These are phyloP conservation scores for Zalaria sp. DNA, from an alignment of 2,329 filamentous ascomycete genomes.

Conservation along the genomic window DNA sequence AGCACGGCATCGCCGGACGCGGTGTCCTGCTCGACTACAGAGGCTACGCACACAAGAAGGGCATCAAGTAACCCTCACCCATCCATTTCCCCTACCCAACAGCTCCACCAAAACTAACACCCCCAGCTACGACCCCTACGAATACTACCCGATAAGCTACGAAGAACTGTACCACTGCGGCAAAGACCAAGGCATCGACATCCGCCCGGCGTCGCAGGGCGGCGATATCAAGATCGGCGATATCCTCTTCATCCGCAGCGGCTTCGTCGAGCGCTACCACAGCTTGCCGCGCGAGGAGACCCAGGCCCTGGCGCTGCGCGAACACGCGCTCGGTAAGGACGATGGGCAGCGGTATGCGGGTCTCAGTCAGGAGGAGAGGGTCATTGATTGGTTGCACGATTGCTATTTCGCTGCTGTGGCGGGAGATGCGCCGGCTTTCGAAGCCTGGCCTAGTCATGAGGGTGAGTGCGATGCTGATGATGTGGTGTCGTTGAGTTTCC, in stretches of 20 bases:
- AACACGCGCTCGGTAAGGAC: slow-evolving; percentile 28
- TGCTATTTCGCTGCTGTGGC: slow-evolving; percentile 46
- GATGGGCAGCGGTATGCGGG: slow-evolving; percentile 33
- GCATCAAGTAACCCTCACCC: slow-evolving; percentile 12
- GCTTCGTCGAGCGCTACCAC: slow-evolving; percentile 46
- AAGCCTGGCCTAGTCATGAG: slow-evolving; percentile 25
- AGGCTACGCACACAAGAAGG: slow-evolving; percentile 25
- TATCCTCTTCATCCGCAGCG: slow-evolving; percentile 49
- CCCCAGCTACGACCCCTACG: slow-evolving; percentile 23
- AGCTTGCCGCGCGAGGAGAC: slow-evolving; percentile 39
- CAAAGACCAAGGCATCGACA: slow-evolving; percentile 41
- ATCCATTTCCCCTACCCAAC: too few relatives aligned
- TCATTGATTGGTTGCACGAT: slow-evolving; percentile 40
- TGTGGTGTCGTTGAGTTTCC: too few relatives aligned
- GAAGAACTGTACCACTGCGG: slow-evolving; percentile 43
- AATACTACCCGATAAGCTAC: slow-evolving; percentile 27
- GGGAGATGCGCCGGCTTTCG: slow-evolving; percentile 49
- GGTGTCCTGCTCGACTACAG: slow-evolving; percentile 31
- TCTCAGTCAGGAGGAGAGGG: slow-evolving; percentile 38
- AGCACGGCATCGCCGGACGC: slow-evolving; percentile 28
- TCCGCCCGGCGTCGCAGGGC: slow-evolving; percentile 38
- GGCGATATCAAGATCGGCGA: slow-evolving; percentile 41
- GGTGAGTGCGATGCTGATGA: slow-evolving; percentile 28
- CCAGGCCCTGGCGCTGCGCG: slow-evolving; percentile 23
- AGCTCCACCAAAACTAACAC: too few relatives aligned